A percentile compares a stretch with the other conserved stretches of the same genome.
These are phyloP conservation scores for Ophioceras dolichostomum DNA, from an alignment of 2,329 filamentous ascomycete genomes.

Conservation along the genomic window DNA sequence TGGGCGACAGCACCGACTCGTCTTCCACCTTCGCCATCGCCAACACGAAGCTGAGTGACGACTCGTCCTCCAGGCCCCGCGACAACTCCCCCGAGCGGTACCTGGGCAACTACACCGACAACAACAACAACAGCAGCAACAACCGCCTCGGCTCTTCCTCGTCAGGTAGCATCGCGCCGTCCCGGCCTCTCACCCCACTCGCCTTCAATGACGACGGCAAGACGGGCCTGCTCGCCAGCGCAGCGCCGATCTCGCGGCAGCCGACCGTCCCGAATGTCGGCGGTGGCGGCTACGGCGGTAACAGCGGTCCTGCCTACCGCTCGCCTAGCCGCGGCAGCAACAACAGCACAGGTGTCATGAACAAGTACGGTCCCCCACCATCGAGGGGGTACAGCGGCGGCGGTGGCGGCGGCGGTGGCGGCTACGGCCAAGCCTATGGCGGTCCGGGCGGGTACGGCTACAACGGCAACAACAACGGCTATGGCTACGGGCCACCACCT, in stretches of 20 bases:
- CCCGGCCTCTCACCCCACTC: too few relatives aligned
- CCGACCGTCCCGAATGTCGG: conserved; percentile 20
- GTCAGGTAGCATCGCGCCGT: too few relatives aligned
- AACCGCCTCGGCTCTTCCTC: too few relatives aligned
- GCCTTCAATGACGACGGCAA: conserved; percentile 17
- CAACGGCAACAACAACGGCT: conserved; percentile 2
- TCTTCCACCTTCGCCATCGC: conserved; percentile 29
- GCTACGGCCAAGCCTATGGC: background rate
- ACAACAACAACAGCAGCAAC: conserved; percentile 23
- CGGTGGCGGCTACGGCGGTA: conserved; percentile 8
- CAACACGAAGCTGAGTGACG: conserved; percentile 23
- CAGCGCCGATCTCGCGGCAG: conserved; percentile 25
- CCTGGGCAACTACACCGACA: conserved; percentile 13
- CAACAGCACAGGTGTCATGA: conserved; percentile 1
- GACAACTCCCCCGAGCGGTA: conserved; percentile 21
- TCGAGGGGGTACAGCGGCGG: conserved; percentile 1
- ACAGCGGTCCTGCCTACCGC: too few relatives aligned
- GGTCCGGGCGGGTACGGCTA: conserved; percentile 3
- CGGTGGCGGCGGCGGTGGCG: conserved; percentile 1
- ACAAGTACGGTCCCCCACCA: background rate
- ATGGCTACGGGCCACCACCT: conserved; percentile 1
- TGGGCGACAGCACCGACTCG: conserved; percentile 13
- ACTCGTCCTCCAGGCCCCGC: conserved; percentile 10
- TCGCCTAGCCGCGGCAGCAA: conserved; percentile 1
- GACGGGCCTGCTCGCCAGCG: conserved; percentile 24